Conservation (phyloP, 129 eudicot species). For the Pittosporum tobira region DNA sequence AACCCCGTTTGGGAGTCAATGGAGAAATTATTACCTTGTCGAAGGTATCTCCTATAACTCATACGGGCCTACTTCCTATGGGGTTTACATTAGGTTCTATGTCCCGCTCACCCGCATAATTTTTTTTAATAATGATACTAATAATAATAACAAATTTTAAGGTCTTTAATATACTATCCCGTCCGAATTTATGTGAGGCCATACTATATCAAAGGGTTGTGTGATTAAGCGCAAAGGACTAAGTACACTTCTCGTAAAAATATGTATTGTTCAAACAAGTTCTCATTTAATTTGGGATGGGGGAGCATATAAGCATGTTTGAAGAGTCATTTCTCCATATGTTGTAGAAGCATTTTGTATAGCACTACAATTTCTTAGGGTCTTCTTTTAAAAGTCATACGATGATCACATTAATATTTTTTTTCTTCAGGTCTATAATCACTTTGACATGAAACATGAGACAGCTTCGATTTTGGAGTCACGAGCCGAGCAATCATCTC, state of each 20-base stretch:
- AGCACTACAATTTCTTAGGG: background rate
- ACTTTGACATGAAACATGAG: constrained; percentile 95
- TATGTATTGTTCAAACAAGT: background rate
- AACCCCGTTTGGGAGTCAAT: no score
- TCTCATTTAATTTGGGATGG: background rate
- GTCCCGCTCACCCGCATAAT: no score
- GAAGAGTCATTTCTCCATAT: background rate
- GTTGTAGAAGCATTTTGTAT: background rate
- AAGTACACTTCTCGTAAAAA: background rate
- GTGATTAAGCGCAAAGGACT: no score
- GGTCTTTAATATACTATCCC: no score
- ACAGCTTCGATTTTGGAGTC: constrained; percentile 82
- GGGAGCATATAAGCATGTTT: background rate
- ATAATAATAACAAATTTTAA: no score
- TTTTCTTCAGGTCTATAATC: constrained; percentile 68
- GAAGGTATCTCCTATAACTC: no score
- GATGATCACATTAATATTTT: constrained; percentile 6
- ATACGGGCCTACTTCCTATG: no score
- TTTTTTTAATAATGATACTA: no score
- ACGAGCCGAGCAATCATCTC: constrained; percentile 75
- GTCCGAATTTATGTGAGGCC: no score
- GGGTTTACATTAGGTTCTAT: no score
- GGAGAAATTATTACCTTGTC: no score
- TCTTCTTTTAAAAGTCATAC: background rate
- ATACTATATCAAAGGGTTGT: no score